Base-by-base conservation (phyloP, 176 grass and related monocot species). In the Eragrostis curvula region DNA sequence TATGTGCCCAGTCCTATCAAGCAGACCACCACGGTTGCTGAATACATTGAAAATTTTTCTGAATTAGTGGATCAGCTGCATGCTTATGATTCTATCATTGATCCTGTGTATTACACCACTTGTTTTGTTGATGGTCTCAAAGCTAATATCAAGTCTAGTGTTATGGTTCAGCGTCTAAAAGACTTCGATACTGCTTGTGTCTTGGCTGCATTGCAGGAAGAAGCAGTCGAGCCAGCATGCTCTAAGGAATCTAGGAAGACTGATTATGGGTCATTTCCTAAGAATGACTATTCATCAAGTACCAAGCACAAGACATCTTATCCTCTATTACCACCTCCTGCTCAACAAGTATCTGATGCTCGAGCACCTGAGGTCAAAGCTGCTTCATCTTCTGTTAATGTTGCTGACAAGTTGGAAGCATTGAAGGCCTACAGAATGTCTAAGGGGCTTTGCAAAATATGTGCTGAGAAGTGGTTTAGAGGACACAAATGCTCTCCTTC, bases 111-210 rank as follows among this genome's bases (percentile, higher is more conserved):
- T 3, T 74, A 40, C 0, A 74, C 28, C 1, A 39, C 36, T 17
- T 3, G 17, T 0, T 55, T 74, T n/a, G 0, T 74, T 2, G 71
- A 74, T 56, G 71, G 71, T 0, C 7, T 74, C 3, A 11, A 12
- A 0, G 1, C 0, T 7, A 15, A 12, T 0, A 12, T 74, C 5
- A 10, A 12, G 0, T 2, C 30, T 6, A 5, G 11, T 2, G 49
- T 74, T 0, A 5, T 36, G 1, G 2, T 74, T 0, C 71, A 74
- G 5, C 17, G 8, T 1, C 49, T 49, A 12, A 5, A 15, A 1
- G 64, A 42, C 1, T 9, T 67, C 0, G 64, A 67, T 42, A 67
- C 17, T 67, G 49, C 71, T 12, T 74, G 30, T 3, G 8, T 47
- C 0, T 10, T 74, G 6, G 71, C 71, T 4, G 5, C 20, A 0